Evolutionary conservation across 2,329 filamentous ascomycete species (phyloP).

Genomic region (Elsinoe fawcettii): DNA sequence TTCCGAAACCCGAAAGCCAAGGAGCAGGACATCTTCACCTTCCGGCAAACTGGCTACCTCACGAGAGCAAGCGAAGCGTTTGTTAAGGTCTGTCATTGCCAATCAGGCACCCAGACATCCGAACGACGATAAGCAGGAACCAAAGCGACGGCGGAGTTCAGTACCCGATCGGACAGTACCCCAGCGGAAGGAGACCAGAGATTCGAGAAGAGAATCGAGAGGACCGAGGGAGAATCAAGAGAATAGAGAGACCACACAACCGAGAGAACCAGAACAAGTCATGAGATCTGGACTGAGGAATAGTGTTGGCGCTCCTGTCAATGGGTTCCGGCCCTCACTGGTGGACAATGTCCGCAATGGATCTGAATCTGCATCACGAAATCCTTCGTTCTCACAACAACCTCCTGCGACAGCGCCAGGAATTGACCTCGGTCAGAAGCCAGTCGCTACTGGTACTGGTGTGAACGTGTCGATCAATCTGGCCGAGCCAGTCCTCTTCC

Average conservation of each 20-base stretch:
- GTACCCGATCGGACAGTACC: constrained; percentile 21
- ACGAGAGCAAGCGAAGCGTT: constrained; percentile 42
- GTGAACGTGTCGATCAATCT: constrained; percentile 65
- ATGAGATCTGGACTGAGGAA: constrained; percentile 36
- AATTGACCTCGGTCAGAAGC: constrained; percentile 48
- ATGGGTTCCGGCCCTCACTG: constrained; percentile 35
- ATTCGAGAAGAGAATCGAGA: not conserved
- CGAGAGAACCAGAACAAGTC: constrained; percentile 4
- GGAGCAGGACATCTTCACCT: constrained; percentile 25
- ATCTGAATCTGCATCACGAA: constrained; percentile 24
- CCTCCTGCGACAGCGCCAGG: constrained; percentile 27
- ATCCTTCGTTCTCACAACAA: constrained; percentile 4
- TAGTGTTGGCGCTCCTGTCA: constrained; percentile 34
- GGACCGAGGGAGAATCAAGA: not conserved
- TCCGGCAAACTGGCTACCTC: constrained; percentile 43
- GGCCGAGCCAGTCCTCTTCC: constrained; percentile 71
- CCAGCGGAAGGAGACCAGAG: not conserved
- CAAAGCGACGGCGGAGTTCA: constrained; percentile 25
- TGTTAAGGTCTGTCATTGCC: constrained; percentile 40
- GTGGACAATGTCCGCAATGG: constrained; percentile 33
- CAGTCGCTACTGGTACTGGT: constrained; percentile 70
- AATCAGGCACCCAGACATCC: constrained; percentile 4
- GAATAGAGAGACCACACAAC: not conserved
- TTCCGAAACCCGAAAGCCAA: constrained; percentile 19
- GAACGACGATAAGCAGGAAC: constrained; percentile 12